Conservation (phyloP, 805 yeast genomes). For the Saccharomycopsis lassenensis region DNA sequence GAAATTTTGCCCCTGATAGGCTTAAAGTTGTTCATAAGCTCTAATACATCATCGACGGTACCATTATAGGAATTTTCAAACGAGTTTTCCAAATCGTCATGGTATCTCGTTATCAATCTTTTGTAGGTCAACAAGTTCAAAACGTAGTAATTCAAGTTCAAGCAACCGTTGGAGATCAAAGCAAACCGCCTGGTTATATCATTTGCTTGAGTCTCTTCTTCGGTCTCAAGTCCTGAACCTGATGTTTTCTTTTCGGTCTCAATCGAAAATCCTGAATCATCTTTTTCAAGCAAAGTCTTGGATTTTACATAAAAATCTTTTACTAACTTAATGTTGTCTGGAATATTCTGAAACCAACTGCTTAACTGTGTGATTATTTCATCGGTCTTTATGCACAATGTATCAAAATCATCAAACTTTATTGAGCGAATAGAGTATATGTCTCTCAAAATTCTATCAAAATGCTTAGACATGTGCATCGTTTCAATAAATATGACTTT, state of each 20-base stretch:
- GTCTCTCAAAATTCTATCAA: slow-evolving; percentile 20
- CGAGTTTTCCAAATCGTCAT: slow-evolving; percentile 18
- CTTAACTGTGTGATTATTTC: slow-evolving; percentile 18
- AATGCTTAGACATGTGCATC: slow-evolving; percentile 21
- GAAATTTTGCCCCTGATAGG: slow-evolving; percentile 18
- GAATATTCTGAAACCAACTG: slow-evolving; percentile 21
- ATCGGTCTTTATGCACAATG: slow-evolving; percentile 16
- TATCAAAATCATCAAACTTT: slow-evolving; percentile 21
- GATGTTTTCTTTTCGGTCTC: not conserved
- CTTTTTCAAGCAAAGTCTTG: not conserved
- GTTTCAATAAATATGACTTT: slow-evolving; percentile 21
- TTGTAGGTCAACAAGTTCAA: slow-evolving; percentile 20
- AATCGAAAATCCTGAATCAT: not conserved
- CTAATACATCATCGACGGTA: not conserved
- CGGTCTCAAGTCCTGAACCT: not conserved
- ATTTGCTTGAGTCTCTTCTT: not conserved
- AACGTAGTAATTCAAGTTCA: slow-evolving; percentile 20
- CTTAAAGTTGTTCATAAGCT: slow-evolving; percentile 4
- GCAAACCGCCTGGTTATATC: slow-evolving; percentile 5
- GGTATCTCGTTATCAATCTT: slow-evolving; percentile 20
- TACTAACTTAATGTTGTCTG: slow-evolving; percentile 12
- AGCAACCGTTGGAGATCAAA: slow-evolving; percentile 19
- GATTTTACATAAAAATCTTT: too few relatives aligned
- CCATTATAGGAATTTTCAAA: not conserved
- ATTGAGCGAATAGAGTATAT: slow-evolving; percentile 22